These are phyloP conservation scores for Tetrahymena elliotti DNA, from an alignment of 73 alveolate species.

Conservation along the genomic window DNA sequence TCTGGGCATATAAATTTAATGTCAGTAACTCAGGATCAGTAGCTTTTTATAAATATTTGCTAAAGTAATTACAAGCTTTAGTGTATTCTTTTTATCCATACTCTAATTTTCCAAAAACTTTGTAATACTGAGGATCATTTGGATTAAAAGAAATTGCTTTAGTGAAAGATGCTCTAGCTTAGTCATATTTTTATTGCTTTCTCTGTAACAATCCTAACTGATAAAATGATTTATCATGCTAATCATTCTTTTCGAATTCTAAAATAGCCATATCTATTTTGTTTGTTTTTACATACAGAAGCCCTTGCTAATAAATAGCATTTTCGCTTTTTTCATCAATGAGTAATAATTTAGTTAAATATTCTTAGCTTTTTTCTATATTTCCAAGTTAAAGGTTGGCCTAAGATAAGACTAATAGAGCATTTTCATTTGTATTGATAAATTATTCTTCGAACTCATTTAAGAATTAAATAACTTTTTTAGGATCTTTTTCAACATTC, in stretches of 20 bases:
- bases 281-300: not conserved
- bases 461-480: not conserved
- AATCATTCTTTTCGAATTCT: not conserved
- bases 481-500: not conserved
- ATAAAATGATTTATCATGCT: not conserved
- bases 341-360: not conserved
- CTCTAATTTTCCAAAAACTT: not conserved
- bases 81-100: not conserved
- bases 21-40: not conserved
- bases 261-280: not conserved
- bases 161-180: not conserved
- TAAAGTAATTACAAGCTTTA: not conserved
- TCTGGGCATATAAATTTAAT: not conserved
- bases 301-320: not conserved
- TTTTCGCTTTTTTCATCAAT: not conserved
- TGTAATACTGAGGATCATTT: not conserved
- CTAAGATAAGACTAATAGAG: not conserved
- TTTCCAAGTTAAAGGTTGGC: not conserved
- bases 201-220: not conserved
- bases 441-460: not conserved
- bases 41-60: not conserved
- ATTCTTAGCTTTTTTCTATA: not conserved
- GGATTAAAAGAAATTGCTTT: not conserved
- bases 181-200: not conserved
- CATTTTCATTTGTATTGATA: not conserved